These are phyloP conservation scores for Penicillium simplicissimum DNA, from an alignment of 495 filamentous ascomycete species.

Conservation along the genomic window DNA sequence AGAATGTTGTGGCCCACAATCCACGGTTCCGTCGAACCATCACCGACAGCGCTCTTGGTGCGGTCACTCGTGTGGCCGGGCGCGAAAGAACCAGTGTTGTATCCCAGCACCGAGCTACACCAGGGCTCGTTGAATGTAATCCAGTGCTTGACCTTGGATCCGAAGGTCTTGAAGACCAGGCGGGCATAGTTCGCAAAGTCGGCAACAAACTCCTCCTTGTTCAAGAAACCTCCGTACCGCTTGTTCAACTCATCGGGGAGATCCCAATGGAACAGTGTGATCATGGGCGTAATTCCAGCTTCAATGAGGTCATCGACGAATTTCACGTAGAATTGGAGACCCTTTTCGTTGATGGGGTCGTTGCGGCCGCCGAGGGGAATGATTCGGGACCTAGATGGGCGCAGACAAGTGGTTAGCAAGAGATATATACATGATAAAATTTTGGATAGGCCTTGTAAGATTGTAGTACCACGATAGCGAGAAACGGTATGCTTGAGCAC, in stretches of 20 bases:
- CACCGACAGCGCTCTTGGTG: constrained; percentile 47
- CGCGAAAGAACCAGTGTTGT: constrained; percentile 52
- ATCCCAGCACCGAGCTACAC: constrained; percentile 53
- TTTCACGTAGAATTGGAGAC: constrained; percentile 49
- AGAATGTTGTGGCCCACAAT: constrained; percentile 52
- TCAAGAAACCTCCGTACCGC: constrained; percentile 52
- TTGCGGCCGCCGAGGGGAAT: constrained; percentile 60
- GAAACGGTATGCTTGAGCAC: constrained; percentile 70
- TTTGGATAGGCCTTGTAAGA: neutral
- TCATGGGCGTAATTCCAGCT: constrained; percentile 51
- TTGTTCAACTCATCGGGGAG: constrained; percentile 52
- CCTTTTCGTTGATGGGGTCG: constrained; percentile 49
- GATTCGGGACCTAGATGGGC: constrained; percentile 58
- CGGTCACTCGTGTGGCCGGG: constrained; percentile 54
- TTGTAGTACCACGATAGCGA: constrained; percentile 66
- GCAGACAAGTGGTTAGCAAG: neutral
- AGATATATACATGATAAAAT: neutral
- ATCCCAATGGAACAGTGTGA: constrained; percentile 59
- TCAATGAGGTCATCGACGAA: constrained; percentile 53
- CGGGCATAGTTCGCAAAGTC: constrained; percentile 55
- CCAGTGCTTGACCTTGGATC: constrained; percentile 55
- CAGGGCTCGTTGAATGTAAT: constrained; percentile 60
- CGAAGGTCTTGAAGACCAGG: constrained; percentile 45
- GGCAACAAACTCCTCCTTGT: constrained; percentile 53
- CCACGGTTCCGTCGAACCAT: constrained; percentile 52